Conservation (phyloP, 306 rosid species). For the Cyamopsis tetragonoloba region DNA sequence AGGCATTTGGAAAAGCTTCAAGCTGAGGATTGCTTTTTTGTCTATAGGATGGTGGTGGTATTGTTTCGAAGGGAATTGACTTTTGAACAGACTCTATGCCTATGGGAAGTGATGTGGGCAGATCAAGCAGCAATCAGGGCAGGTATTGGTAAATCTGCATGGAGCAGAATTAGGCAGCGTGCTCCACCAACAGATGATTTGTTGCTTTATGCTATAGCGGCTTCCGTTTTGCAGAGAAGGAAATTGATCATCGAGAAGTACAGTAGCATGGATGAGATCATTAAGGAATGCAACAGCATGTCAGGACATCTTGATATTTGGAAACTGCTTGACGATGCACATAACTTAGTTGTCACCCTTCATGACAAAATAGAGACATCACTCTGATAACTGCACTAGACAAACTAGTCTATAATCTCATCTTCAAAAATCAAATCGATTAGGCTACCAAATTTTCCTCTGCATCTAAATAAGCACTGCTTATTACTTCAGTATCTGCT, state of each 20-base stretch:
- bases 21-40: constrained; percentile 98
- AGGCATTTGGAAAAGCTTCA: constrained; percentile 91
- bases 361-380: constrained; percentile 86
- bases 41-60: constrained; percentile 98
- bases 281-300: constrained; percentile 97
- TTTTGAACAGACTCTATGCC: constrained; percentile 92
- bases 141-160: constrained; percentile 85
- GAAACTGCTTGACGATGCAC: constrained; percentile 98
- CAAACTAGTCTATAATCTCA: constrained; percentile 21
- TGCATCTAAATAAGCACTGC: constrained; percentile 27
- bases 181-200: constrained; percentile 98
- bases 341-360: constrained; percentile 84
- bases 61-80: constrained; percentile 90
- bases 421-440: neutral
- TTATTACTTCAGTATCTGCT: neutral
- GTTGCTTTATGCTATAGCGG: constrained; percentile 91
- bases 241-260: constrained; percentile 90
- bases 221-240: constrained; percentile 89
- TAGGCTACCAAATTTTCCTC: constrained; percentile 16
- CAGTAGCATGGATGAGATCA: constrained; percentile 97
- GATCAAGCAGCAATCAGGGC: constrained; percentile 97
- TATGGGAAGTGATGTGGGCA: constrained; percentile 99
- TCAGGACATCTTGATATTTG: constrained; percentile 92
- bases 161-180: constrained; percentile 96
- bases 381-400: constrained; percentile 38